Base-by-base conservation (phyloP, 2,329 filamentous ascomycete species). In the Stenocarpella maydis region DNA sequence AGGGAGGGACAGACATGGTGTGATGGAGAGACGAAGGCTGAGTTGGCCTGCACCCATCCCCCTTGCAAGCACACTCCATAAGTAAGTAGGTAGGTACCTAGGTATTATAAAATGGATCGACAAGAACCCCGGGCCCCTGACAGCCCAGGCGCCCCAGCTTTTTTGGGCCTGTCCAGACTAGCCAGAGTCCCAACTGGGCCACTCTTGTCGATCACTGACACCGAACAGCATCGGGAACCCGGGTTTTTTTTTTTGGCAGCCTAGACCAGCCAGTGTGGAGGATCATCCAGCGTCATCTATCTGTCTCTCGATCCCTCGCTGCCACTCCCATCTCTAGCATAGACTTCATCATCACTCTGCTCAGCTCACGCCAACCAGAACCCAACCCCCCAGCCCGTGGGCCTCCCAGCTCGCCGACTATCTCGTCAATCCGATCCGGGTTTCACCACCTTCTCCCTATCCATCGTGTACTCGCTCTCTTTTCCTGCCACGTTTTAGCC, bases 271-370 rank as follows among this genome's bases (percentile, higher is more conserved):
- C 26, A 37, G 34, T 19, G 24, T 45, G 26, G 24, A 45, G 55
- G 39, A 60, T 60, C 55, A 60, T 60, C 41, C 58, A 61, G 47
- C 58, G 58, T 61, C 58, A 61, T 45, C 39, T 60, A 39, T 61
- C 24, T n/a, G 54, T 24, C 24, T n/a, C 28, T 54, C 47, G 21
- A 26, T 65, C 24, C 63, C 31, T 54, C 47, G 21, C 24, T 65
- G 19, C 47, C 34, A 41, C 63, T 43, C 49, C 12, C 28, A 43
- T 24, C 34, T 37, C 4, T 6, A 8, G 10, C 53, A 10, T 37
- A 37, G 34, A 37, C 34, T 12, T 8, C 31, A 4, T 31, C 31
- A 21, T 37, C 52, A 19, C n/a, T 21, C 50, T 37, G 17, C 28
- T 34, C 28, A 8, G 4, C 50, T 34, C 17, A 28, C 26, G n/a